A percentile compares a stretch with the other conserved stretches of the same genome.
Evolutionary conservation across 441 rosid species (phyloP).

Genomic region (Rhodomyrtus psidioides): DNA sequence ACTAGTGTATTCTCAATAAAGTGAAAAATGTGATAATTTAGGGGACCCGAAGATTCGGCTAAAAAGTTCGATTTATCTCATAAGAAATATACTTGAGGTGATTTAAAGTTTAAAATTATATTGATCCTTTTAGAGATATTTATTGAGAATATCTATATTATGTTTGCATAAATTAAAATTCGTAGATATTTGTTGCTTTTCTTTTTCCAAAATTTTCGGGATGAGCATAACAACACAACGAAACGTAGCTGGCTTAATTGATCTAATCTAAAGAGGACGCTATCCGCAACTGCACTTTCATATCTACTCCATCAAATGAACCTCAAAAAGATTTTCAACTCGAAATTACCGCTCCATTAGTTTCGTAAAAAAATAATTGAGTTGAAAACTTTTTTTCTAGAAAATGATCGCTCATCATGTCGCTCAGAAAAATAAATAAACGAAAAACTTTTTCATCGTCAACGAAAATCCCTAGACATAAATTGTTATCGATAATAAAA

Average conservation of each 20-base stretch:
- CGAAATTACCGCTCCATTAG: no score
- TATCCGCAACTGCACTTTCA: background rate
- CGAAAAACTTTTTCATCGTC: no score
- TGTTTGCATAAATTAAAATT: background rate
- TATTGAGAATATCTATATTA: background rate
- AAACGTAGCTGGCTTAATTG: background rate
- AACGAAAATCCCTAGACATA: no score
- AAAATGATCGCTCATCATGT: no score
- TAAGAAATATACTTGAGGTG: background rate
- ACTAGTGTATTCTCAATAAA: no score
- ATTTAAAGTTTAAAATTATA: background rate
- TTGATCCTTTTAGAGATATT: background rate
- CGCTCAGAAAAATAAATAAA: no score
- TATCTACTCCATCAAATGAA: background rate
- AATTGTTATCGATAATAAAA: no score
- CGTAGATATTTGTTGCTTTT: background rate
- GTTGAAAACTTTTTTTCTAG: no score
- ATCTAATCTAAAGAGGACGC: background rate
- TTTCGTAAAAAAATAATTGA: no score
- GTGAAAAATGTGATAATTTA: background rate
- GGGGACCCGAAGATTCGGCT: background rate
- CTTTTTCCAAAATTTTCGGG: background rate
- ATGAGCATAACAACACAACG: background rate
- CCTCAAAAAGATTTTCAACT: background rate
- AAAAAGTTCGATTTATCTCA: background rate